These are phyloP conservation scores for Xylaria hypoxylon DNA, from an alignment of 2,329 filamentous ascomycete genomes.

Conservation along the genomic window DNA sequence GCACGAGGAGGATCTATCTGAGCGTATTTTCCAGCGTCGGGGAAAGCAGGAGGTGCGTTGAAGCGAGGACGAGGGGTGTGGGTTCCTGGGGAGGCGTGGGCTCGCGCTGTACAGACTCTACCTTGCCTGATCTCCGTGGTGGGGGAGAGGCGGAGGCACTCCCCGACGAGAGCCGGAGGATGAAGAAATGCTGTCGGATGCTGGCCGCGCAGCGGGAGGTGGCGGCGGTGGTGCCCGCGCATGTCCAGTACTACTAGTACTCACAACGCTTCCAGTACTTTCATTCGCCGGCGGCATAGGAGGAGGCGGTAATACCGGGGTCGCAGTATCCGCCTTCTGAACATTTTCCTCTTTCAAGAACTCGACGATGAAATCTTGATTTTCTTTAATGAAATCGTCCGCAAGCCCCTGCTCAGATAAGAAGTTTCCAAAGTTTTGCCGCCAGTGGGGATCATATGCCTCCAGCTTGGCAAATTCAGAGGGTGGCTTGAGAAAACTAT, in stretches of 20 bases:
- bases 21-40: slow-evolving; percentile 90
- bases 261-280: slow-evolving; percentile 46
- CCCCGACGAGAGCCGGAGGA: slow-evolving; percentile 55
- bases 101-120: slow-evolving; percentile 57
- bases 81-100: slow-evolving; percentile 76
- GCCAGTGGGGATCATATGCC: slow-evolving; percentile 73
- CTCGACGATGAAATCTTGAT: slow-evolving; percentile 75
- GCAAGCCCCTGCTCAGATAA: slow-evolving; percentile 71
- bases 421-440: slow-evolving; percentile 74
- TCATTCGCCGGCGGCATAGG: slow-evolving; percentile 54
- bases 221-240: slow-evolving; percentile 56
- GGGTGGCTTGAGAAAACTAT: slow-evolving; percentile 55
- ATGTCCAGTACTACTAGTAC: slow-evolving; percentile 45
- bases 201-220: slow-evolving; percentile 42
- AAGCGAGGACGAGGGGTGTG: slow-evolving; percentile 79
- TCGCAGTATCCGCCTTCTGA: slow-evolving; percentile 51
- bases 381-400: slow-evolving; percentile 74
- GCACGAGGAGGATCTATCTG: slow-evolving; percentile 62
- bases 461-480: slow-evolving; percentile 73
- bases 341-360: slow-evolving; percentile 70
- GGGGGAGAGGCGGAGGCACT: slow-evolving; percentile 67
- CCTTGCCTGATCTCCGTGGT: slow-evolving; percentile 67
- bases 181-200: slow-evolving; percentile 52
- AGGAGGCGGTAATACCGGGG: slow-evolving; percentile 55
- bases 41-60: slow-evolving; percentile 85